Percentiles rank a stretch among this genome's conserved stretches.
Evolutionary conservation across 352 stramenopile genomes (phyloP).

Genomic region (Globisporangium middletonii): DNA sequence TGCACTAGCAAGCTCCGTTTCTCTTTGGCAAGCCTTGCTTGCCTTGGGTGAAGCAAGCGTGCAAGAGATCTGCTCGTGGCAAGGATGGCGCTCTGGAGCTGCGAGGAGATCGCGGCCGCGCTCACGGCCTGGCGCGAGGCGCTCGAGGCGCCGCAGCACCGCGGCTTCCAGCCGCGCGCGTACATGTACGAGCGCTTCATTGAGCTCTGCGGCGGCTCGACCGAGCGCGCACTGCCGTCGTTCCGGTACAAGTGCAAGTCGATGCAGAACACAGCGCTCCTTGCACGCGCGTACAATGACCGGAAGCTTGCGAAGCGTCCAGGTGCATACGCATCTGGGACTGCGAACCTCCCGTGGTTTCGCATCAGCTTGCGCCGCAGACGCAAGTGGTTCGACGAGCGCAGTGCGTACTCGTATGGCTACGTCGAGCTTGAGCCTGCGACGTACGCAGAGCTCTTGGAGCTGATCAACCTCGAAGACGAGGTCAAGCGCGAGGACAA

Average conservation of each 20-base stretch:
- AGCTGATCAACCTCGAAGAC: background rate
- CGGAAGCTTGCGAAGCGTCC: background rate
- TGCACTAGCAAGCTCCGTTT: no score
- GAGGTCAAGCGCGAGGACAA: background rate
- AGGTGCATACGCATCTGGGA: background rate
- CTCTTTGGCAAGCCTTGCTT: no score
- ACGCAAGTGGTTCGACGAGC: background rate
- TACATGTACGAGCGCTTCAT: conserved; percentile 7
- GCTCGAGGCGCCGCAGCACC: conserved; percentile 1
- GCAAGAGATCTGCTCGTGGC: background rate
- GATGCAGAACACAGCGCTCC: conserved; percentile 1
- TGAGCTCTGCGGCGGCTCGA: conserved; percentile 1
- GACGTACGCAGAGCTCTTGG: background rate
- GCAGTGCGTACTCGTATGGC: background rate
- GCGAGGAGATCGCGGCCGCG: conserved; percentile 1
- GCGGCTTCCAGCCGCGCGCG: background rate
- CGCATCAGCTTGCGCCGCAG: background rate
- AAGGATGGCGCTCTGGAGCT: conserved; percentile 1
- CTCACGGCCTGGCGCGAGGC: conserved; percentile 8
- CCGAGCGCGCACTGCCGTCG: background rate
- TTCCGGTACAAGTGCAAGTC: conserved; percentile 1
- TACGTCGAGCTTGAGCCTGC: background rate
- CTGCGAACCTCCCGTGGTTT: background rate
- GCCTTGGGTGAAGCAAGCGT: background rate
- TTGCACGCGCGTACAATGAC: conserved; percentile 5